Percentiles rank a stretch among this genome's conserved stretches.
Evolutionary conservation across 306 rosid genomes (phyloP).

Genomic region (Adenanthera pavonina): DNA sequence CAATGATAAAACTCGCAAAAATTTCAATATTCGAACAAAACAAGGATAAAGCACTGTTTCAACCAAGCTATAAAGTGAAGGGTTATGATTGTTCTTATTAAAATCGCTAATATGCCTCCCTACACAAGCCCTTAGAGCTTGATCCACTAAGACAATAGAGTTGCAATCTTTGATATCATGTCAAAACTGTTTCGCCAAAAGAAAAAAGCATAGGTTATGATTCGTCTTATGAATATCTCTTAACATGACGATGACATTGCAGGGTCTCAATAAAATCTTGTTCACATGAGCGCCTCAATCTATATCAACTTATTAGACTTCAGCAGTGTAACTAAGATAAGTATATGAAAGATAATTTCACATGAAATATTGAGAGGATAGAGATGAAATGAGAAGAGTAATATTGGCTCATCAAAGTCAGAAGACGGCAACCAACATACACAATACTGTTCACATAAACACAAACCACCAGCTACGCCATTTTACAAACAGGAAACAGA

Average conservation of each 20-base stretch:
- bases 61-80: neutral
- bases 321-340: neutral
- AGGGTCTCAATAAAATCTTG: slow-evolving; percentile 1
- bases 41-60: neutral
- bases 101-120: neutral
- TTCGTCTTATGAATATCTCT: neutral
- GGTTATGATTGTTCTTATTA: neutral
- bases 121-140: neutral
- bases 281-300: slow-evolving; percentile 3
- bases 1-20: slow-evolving; percentile 10
- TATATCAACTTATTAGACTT: neutral
- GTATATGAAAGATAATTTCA: neutral
- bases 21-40: slow-evolving; percentile 17
- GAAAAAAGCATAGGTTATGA: neutral
- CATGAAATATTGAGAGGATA: slow-evolving; percentile 15
- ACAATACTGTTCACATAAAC: neutral
- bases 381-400: neutral
- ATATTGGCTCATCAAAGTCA: slow-evolving; percentile 13
- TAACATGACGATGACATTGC: neutral
- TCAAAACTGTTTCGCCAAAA: neutral
- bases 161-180: neutral
- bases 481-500: slow-evolving; percentile 16
- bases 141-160: no score
- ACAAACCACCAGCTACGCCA: neutral
- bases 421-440: neutral